A percentile compares a stretch with the other conserved stretches of the same genome.
phyloP scores from a whole-genome alignment of 352 stramenopile species.

The Pythium sukuiense region DNA sequence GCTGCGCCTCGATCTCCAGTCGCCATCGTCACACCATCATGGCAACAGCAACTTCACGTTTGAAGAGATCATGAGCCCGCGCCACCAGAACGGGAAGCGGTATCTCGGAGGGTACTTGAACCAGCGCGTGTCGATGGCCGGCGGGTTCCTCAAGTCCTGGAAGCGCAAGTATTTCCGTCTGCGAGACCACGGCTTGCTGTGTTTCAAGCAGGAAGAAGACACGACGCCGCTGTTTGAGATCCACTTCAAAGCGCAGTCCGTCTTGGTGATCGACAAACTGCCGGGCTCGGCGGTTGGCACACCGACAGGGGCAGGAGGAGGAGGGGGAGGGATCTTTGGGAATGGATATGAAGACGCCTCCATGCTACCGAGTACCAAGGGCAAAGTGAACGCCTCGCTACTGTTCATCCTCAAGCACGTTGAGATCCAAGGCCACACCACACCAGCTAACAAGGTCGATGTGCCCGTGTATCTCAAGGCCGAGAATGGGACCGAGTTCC shows the following conservation, averaged over 20 bases:
- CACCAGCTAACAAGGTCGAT: constrained; percentile 39
- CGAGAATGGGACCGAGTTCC: constrained; percentile 42
- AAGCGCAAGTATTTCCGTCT: constrained; percentile 75
- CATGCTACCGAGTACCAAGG: constrained; percentile 25
- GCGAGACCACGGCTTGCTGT: constrained; percentile 62
- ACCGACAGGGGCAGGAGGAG: not conserved
- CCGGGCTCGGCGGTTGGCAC: not conserved
- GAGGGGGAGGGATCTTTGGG: not conserved
- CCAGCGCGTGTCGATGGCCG: constrained; percentile 54
- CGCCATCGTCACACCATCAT: constrained; percentile 14
- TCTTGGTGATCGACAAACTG: constrained; percentile 35
- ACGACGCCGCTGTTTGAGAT: constrained; percentile 60
- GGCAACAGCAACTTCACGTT: constrained; percentile 35
- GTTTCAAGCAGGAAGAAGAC: constrained; percentile 54
- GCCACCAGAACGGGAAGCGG: constrained; percentile 51
- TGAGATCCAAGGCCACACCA: constrained; percentile 42
- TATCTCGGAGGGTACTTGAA: constrained; percentile 60
- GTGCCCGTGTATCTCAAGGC: constrained; percentile 51
- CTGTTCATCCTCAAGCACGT: constrained; percentile 50
- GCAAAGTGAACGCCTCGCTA: constrained; percentile 33
- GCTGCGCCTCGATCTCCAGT: constrained; percentile 23
- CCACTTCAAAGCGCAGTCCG: constrained; percentile 48
- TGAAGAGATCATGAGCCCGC: constrained; percentile 53
- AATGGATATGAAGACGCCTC: constrained; percentile 13
- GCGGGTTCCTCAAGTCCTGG: constrained; percentile 66